Evolutionary conservation across 2,329 filamentous ascomycete genomes (phyloP), one percentile per base, ranked within the genome.

Genomic region (Penicillium sp.): DNA sequence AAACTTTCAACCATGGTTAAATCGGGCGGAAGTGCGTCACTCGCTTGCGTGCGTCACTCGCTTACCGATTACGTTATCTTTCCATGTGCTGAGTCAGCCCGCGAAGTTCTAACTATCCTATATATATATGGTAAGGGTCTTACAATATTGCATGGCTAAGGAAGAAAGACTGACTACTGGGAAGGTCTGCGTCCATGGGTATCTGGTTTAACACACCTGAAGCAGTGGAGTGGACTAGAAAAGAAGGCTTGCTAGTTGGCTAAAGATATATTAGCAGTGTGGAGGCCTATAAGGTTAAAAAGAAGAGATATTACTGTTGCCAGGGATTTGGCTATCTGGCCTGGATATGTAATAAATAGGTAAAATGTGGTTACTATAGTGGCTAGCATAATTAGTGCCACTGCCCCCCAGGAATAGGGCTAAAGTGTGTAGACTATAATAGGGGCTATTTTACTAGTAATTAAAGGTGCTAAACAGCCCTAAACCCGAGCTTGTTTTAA

Each of bases 71-170:
- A n/a, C n/a, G n/a, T n/a, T n/a, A n/a, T n/a, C n/a, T n/a, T n/a
- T n/a, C n/a, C n/a, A n/a, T n/a, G n/a, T n/a, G n/a, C n/a, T n/a
- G n/a, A n/a, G n/a, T n/a, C n/a, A n/a, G n/a, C n/a, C n/a, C n/a
- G n/a, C n/a, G n/a, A n/a, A n/a, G n/a, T n/a, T n/a, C n/a, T n/a
- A n/a, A n/a, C n/a, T n/a, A n/a, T n/a, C n/a, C n/a, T n/a, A n/a
- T n/a, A n/a, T n/a, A n/a, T n/a, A n/a, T n/a, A n/a, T n/a, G n/a
- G n/a, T n/a, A n/a, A n/a, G n/a, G n/a, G n/a, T n/a, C n/a, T n/a
- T n/a, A n/a, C n/a, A n/a, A 26, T 26, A 26, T 72, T 11, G 65
- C 67, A 49, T 75, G 64, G 69, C 60, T 71, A 4, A 74, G 71
- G 23, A 26, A 26, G 52, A 71, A 58, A 45, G 71, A 71, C 57